A percentile compares a stretch with the other conserved stretches of the same genome.
Conservation (phyloP, 352 stramenopile genomes). For the Pythium brachiatum region DNA sequence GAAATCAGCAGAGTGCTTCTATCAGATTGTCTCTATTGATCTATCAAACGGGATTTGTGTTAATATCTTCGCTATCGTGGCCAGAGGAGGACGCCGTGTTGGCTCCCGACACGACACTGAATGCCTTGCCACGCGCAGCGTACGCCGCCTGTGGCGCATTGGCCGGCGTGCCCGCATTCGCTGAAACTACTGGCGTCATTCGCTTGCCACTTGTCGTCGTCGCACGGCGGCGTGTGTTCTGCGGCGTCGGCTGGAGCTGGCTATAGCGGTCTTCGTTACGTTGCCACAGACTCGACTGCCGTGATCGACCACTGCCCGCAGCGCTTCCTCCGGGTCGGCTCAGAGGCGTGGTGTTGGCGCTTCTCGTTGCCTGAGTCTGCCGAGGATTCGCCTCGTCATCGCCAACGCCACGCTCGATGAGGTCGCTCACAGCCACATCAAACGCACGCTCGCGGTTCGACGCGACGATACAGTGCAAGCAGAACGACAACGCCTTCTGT, state of each 20-base stretch:
- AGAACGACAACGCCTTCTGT: constrained; percentile 29
- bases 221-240: constrained; percentile 6
- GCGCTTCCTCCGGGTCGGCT: constrained; percentile 1
- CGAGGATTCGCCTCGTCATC: neutral
- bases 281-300: constrained; percentile 11
- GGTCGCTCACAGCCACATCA: constrained; percentile 21
- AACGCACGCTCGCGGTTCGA: constrained; percentile 23
- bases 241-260: constrained; percentile 13
- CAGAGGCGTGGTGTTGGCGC: constrained; percentile 1
- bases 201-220: constrained; percentile 18
- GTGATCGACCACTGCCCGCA: constrained; percentile 5
- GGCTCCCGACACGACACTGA: constrained; percentile 15
- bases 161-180: neutral
- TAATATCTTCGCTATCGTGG: constrained; percentile 5
- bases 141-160: neutral
- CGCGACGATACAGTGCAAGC: constrained; percentile 23
- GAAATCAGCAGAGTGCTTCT: too few species aligned
- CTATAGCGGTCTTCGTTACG: constrained; percentile 12
- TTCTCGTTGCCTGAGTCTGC: neutral
- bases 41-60: neutral
- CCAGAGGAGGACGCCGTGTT: constrained; percentile 1
- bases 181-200: constrained; percentile 13
- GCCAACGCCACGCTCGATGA: constrained; percentile 17
- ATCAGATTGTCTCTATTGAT: too few species aligned
- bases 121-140: constrained; percentile 11